Evolutionary conservation across 148 eudicot genomes (phyloP), one percentile per base, ranked within the genome.

Genomic region (Vaccinium corymbosum): DNA sequence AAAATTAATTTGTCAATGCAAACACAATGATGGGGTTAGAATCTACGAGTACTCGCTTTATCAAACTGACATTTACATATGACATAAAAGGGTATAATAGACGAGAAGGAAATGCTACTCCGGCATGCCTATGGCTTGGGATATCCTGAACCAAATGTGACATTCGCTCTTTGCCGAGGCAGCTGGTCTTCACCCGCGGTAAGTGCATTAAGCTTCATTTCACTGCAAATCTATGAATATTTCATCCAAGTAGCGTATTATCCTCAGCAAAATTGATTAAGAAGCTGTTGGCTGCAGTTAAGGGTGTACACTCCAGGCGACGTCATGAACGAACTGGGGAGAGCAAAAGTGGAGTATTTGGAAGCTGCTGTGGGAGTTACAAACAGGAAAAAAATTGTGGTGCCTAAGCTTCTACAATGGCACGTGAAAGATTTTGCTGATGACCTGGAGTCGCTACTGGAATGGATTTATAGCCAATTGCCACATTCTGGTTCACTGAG

Each of bases 181-280:
- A 94, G 91, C 76, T 90, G 98, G 95, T 94, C 98, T 62, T 96
- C 98, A 52, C 98, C 98, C 79, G 93, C 94, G 84, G 98, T 94
- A 89, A 91, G 97, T 86, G n/a, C 82, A 81, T 76, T 61, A 25
- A 49, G 48, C 53, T 80, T 78, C 1, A 3, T 56, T 25, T 12
- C 66, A 71, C n/a, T 11, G 50, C 20, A 71, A 71, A 14, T 48
- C 42, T 15, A 32, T 50, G 48, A 48, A 11, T 35, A 22, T 22
- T 8, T 32, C 2, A 11, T 25, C 27, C 8, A 70, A 9, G 55
- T 49, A 22, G 25, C 27, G 3, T 48, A n/a, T 22, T 61, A 15
- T 42, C 38, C 42, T 22, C 22, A 5, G 29, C 16, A 68, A 48
- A 38, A 38, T 71, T 32, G 19, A 20, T 19, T 19, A 81, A 27